Percentiles rank a stretch among this genome's conserved stretches.
Conservation (phyloP, 2,329 filamentous ascomycete species). For the Aspergillus floridensis region DNA sequence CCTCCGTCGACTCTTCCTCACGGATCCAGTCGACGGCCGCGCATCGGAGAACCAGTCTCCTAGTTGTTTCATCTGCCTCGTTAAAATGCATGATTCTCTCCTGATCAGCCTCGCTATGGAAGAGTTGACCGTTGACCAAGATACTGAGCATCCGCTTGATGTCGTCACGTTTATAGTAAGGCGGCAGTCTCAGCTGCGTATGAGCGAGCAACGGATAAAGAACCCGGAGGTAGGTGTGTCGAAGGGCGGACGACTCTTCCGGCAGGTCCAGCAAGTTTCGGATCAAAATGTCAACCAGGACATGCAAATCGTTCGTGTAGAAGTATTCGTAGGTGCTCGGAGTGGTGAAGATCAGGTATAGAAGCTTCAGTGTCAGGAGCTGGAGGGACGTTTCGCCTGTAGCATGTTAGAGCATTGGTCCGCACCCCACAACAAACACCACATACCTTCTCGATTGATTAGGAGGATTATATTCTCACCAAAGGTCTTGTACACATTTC, state of each 20-base stretch:
- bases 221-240: slow-evolving; percentile 93
- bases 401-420: slow-evolving; percentile 14
- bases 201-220: slow-evolving; percentile 86
- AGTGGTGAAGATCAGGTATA: slow-evolving; percentile 94
- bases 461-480: slow-evolving; percentile 96
- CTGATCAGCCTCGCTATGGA: slow-evolving; percentile 48
- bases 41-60: slow-evolving; percentile 47
- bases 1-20: slow-evolving; percentile 28
- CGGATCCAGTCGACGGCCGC: slow-evolving; percentile 47
- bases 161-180: slow-evolving; percentile 89
- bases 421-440: neutral
- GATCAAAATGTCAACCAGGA: slow-evolving; percentile 92
- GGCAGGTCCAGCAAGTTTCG: slow-evolving; percentile 95
- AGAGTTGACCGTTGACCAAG: slow-evolving; percentile 69
- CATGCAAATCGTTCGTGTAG: slow-evolving; percentile 94
- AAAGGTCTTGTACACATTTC: slow-evolving; percentile 83
- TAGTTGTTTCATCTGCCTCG: slow-evolving; percentile 50
- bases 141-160: slow-evolving; percentile 72
- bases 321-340: slow-evolving; percentile 94
- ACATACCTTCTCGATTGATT: slow-evolving; percentile 77
- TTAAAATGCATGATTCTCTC: slow-evolving; percentile 51
- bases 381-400: slow-evolving; percentile 83
- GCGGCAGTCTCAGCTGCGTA: slow-evolving; percentile 81
- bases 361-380: slow-evolving; percentile 89
- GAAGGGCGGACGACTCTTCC: slow-evolving; percentile 68